These are phyloP conservation scores for Posidonia oceanica DNA, from an alignment of 116 monocot genomes.

Conservation along the genomic window DNA sequence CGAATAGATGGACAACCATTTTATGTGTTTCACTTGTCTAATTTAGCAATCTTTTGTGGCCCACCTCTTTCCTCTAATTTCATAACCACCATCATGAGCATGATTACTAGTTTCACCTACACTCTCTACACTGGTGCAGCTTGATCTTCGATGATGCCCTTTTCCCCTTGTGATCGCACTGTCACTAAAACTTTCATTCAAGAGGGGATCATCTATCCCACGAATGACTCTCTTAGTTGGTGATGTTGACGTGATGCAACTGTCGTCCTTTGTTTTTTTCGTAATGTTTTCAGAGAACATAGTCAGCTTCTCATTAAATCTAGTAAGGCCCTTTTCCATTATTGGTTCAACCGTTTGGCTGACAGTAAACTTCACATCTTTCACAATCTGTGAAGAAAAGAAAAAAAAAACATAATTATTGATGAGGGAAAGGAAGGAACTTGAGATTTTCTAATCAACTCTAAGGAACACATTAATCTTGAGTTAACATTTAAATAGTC, in stretches of 20 bases:
- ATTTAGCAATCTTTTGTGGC: slow-evolving; percentile 34
- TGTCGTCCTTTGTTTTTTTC: slow-evolving; percentile 81
- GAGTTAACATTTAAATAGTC: too few species aligned
- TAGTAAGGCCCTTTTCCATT: slow-evolving; percentile 61
- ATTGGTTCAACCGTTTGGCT: slow-evolving; percentile 83
- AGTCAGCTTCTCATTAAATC: slow-evolving; percentile 66
- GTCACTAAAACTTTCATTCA: slow-evolving; percentile 56
- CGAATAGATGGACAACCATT: not conserved
- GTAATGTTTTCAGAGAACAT: slow-evolving; percentile 32
- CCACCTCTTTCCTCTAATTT: slow-evolving; percentile 69
- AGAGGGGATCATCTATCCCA: slow-evolving; percentile 82
- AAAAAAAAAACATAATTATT: not conserved
- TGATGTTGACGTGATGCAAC: slow-evolving; percentile 40
- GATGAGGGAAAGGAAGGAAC: too few species aligned
- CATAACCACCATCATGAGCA: slow-evolving; percentile 24
- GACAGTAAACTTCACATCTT: slow-evolving; percentile 90
- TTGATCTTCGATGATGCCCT: slow-evolving; percentile 36
- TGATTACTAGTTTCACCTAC: slow-evolving; percentile 70
- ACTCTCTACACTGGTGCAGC: slow-evolving; percentile 57
- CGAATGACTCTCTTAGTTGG: slow-evolving; percentile 42
- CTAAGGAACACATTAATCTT: not conserved
- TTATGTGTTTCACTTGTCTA: not conserved
- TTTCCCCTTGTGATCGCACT: slow-evolving; percentile 21
- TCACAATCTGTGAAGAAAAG: slow-evolving; percentile 50
- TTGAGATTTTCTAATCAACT: not conserved